Conservation (phyloP, 345 rosid genomes). For the Syzygium grande region DNA sequence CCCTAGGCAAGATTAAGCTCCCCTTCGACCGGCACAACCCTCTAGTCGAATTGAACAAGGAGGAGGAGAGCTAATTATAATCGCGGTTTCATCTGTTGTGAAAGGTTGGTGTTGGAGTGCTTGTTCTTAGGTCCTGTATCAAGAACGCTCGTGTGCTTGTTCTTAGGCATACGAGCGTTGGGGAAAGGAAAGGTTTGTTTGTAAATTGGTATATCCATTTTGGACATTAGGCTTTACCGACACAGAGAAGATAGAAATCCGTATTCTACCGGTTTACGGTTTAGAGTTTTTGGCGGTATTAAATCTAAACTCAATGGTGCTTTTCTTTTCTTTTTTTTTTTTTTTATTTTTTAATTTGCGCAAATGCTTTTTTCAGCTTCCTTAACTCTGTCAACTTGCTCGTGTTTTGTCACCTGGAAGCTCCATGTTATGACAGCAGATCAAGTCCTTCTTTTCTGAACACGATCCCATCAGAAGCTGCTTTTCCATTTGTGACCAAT, state of each 20-base stretch:
- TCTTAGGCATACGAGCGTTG: not conserved
- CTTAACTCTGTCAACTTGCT: not conserved
- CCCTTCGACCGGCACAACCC: slow-evolving; percentile 22
- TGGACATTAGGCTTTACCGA: not conserved
- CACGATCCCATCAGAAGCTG: not conserved
- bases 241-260: not conserved
- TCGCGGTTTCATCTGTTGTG: not conserved
- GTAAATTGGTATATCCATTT: not conserved
- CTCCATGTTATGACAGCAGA: not conserved
- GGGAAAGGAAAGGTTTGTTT: not conserved
- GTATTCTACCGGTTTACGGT: too few relatives aligned
- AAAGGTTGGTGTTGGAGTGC: not conserved
- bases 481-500: too few relatives aligned
- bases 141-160: not conserved
- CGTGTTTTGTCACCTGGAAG: not conserved
- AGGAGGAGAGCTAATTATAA: not conserved
- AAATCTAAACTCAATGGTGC: not conserved
- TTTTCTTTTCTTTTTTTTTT: not conserved
- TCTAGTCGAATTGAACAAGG: slow-evolving; percentile 8
- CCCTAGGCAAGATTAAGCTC: slow-evolving; percentile 16
- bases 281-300: too few relatives aligned
- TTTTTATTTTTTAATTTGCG: not conserved
- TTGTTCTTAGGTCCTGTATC: not conserved
- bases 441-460: not conserved
- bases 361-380: not conserved